Base-by-base conservation (phyloP, 2,329 filamentous ascomycete genomes). In the Penicillium vulpinum region DNA sequence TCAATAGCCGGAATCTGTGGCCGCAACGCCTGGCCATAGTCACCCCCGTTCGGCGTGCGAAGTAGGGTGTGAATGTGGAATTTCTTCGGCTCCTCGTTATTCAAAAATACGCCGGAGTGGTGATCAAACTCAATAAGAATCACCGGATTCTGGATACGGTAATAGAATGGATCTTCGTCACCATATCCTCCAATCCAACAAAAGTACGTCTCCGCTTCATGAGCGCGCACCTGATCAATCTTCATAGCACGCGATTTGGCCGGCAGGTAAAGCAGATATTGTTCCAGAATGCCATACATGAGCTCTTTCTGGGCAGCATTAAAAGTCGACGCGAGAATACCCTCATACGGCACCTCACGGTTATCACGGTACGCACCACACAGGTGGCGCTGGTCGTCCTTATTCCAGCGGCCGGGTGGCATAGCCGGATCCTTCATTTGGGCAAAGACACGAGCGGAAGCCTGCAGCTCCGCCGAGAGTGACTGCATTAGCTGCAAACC, bases 301-400 rank as follows among this genome's bases (percentile, higher is more conserved):
- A 85, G 72, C 0, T 73, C 68, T 60, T 83, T 80, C 65, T 89
- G 84, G 1, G 70, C 69, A 0, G 69, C 1, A 0, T 71, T 70
- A 44, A 74, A 69, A 51, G 78, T 70, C 0, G 79, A 76, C 0
- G 87, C 85, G 0, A 78, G 67, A 6, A 90, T 73, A 0, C 90
- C 90, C 73, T 92, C 86, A 68, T 86, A 90, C 0, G 90, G 89
- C 0, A 93, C 87, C 11, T 89, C 74, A 11, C 89, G 82, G 71
- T 93, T 94, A 66, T 93, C 90, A 13, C 88, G 83, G 70, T 89
- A 91, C 0, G 90, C 90, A 35, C 90, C 90, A 69, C 88, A 90
- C 5, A 91, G 71, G 66, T 92, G 89, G 6, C 89, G 81, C 75
- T 92, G 88, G 70, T 93, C 90, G 66, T 91, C 88, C 62, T 87